Evolutionary conservation across 768 basidiomycete genomes (phyloP).

Genomic region (Lactarius trivialis): DNA sequence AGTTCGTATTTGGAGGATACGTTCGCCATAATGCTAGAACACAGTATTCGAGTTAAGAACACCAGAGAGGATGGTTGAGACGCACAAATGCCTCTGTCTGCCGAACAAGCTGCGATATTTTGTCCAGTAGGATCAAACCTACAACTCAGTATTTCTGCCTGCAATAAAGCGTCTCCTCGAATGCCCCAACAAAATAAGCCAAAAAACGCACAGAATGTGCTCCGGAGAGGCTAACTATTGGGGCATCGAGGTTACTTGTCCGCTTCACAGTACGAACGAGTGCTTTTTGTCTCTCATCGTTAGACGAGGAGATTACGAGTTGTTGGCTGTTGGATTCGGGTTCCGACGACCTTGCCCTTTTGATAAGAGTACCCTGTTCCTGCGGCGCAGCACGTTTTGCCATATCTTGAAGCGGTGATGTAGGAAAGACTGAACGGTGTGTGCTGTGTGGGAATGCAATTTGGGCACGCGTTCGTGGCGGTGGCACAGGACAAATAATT

Average conservation of each 20-base stretch:
- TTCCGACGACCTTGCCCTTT: constrained; percentile 48
- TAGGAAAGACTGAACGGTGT: not conserved
- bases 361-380: constrained; percentile 48
- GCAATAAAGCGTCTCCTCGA: not conserved
- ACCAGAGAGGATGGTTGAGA: constrained; percentile 23
- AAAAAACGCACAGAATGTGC: constrained; percentile 65
- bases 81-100: constrained; percentile 87
- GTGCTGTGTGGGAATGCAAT: no score
- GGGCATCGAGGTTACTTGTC: constrained; percentile 90
- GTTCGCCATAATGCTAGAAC: constrained; percentile 79
- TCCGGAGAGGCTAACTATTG: constrained; percentile 85
- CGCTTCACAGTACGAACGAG: constrained; percentile 81
- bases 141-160: constrained; percentile 87
- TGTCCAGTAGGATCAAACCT: constrained; percentile 93
- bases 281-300: constrained; percentile 68
- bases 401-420: constrained; percentile 35
- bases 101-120: constrained; percentile 87
- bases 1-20: constrained; percentile 89
- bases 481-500: not conserved
- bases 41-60: not conserved
- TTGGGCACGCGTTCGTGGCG: not conserved
- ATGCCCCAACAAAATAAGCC: not conserved
- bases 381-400: constrained; percentile 66
- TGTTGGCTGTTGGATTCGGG: constrained; percentile 47
- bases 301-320: constrained; percentile 68